Conservation (phyloP, 1,284 basidiomycete species). For the Veloporphyrellus conicus region DNA sequence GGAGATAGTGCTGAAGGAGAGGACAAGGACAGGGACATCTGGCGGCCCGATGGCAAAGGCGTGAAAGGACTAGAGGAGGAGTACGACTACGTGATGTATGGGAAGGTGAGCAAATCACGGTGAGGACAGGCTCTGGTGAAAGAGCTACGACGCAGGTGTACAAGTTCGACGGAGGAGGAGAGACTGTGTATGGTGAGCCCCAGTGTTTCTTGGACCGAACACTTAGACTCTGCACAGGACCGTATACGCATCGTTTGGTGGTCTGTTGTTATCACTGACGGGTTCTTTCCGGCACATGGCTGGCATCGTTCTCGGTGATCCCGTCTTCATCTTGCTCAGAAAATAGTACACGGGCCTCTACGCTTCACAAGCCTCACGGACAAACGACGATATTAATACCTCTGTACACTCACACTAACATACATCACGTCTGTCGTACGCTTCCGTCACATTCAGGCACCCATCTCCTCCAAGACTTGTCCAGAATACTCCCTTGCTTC, state of each 20-base stretch:
- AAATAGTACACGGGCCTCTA: slow-evolving; percentile 43
- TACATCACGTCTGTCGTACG: slow-evolving; percentile 6
- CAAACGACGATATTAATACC: background rate
- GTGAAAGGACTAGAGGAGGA: slow-evolving; percentile 88
- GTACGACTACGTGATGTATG: slow-evolving; percentile 99
- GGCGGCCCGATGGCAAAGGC: slow-evolving; percentile 87
- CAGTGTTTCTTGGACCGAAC: background rate
- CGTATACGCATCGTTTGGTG: slow-evolving; percentile 94
- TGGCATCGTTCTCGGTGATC: slow-evolving; percentile 87
- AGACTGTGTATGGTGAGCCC: slow-evolving; percentile 63
- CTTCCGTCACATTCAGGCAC: background rate
- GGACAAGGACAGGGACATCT: slow-evolving; percentile 73
- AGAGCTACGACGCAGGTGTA: slow-evolving; percentile 66
- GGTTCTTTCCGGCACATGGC: slow-evolving; percentile 93
- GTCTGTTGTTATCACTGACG: slow-evolving; percentile 91
- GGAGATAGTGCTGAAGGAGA: slow-evolving; percentile 48
- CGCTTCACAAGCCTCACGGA: too few relatives aligned
- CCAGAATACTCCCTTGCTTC: slow-evolving; percentile 42
- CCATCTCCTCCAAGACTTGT: slow-evolving; percentile 34
- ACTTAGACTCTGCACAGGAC: slow-evolving; percentile 52
- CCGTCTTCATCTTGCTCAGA: slow-evolving; percentile 86
- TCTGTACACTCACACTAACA: slow-evolving; percentile 5
- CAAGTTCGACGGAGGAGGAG: slow-evolving; percentile 88
- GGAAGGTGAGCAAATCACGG: slow-evolving; percentile 64
- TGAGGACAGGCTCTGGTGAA: slow-evolving; percentile 10